phyloP scores from a whole-genome alignment of 352 stramenopile species.

The Pythium periplocum region DNA sequence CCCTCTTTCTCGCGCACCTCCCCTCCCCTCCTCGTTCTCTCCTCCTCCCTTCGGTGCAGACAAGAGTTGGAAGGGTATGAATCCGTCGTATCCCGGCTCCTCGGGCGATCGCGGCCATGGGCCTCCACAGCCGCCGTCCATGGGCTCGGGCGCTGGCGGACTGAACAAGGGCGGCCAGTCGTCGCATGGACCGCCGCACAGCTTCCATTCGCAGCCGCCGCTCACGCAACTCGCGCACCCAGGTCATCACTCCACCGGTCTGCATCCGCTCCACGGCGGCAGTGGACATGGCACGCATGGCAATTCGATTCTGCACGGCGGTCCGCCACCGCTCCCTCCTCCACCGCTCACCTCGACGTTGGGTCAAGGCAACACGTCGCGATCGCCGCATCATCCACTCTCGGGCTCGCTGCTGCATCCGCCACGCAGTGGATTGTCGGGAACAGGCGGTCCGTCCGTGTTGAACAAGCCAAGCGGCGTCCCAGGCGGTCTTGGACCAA shows the following conservation, averaged over 20 bases:
- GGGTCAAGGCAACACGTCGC: constrained; percentile 33
- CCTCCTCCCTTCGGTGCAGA: background rate
- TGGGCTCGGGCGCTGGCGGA: constrained; percentile 24
- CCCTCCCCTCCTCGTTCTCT: background rate
- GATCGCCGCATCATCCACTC: constrained; percentile 64
- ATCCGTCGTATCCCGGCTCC: constrained; percentile 70
- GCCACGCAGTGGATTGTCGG: constrained; percentile 34
- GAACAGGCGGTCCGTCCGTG: constrained; percentile 34
- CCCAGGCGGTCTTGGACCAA: constrained; percentile 13
- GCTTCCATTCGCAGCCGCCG: constrained; percentile 63
- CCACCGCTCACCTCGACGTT: constrained; percentile 55
- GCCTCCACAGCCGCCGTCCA: constrained; percentile 24
- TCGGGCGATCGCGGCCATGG: constrained; percentile 58
- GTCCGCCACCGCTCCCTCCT: constrained; percentile 51
- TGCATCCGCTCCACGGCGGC: constrained; percentile 70
- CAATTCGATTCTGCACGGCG: constrained; percentile 45
- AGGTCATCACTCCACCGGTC: constrained; percentile 29
- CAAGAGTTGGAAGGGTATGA: constrained; percentile 39
- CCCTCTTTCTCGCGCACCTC: background rate
- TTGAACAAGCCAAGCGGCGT: constrained; percentile 41
- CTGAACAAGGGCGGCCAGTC: constrained; percentile 28
- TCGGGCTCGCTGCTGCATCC: constrained; percentile 66
- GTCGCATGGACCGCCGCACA: constrained; percentile 29
- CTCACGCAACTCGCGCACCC: constrained; percentile 54
- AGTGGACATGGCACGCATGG: constrained; percentile 23